Evolutionary conservation across 495 filamentous ascomycete genomes (phyloP).

Genomic region (Tuber magnatum): DNA sequence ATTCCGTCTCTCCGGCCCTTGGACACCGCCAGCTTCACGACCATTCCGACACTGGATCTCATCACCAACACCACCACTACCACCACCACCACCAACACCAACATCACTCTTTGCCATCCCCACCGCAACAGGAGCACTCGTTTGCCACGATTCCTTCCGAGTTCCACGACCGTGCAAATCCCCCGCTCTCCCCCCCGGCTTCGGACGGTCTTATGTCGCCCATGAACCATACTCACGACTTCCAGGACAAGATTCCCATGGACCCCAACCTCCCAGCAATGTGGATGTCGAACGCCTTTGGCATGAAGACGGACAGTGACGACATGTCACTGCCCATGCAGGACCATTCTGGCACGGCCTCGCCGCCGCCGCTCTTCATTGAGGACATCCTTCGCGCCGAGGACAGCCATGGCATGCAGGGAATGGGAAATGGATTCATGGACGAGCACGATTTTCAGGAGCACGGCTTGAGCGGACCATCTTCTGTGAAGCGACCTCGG

Average conservation of each 20-base stretch:
- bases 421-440: constrained; percentile 34
- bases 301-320: constrained; percentile 9
- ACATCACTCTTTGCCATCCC: constrained; percentile 34
- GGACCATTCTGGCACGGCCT: constrained; percentile 18
- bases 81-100: constrained; percentile 21
- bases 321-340: constrained; percentile 30
- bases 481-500: constrained; percentile 19
- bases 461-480: constrained; percentile 10
- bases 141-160: constrained; percentile 27
- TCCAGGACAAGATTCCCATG: constrained; percentile 33
- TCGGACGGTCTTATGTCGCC: constrained; percentile 40
- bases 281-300: constrained; percentile 27
- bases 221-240: constrained; percentile 34
- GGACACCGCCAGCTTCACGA: constrained; percentile 31
- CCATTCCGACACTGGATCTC: constrained; percentile 2
- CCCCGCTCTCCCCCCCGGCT: constrained; percentile 37
- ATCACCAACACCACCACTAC: constrained; percentile 18
- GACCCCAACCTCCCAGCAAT: constrained; percentile 29
- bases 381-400: constrained; percentile 37
- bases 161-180: constrained; percentile 23
- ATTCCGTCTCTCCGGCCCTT: constrained; percentile 33
- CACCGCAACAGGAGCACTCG: constrained; percentile 35
- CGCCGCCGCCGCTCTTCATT: constrained; percentile 35
- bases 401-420: constrained; percentile 27
- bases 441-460: constrained; percentile 30